Base-by-base conservation (phyloP, 495 filamentous ascomycete genomes). In the Podospora pseudoanserina region DNA sequence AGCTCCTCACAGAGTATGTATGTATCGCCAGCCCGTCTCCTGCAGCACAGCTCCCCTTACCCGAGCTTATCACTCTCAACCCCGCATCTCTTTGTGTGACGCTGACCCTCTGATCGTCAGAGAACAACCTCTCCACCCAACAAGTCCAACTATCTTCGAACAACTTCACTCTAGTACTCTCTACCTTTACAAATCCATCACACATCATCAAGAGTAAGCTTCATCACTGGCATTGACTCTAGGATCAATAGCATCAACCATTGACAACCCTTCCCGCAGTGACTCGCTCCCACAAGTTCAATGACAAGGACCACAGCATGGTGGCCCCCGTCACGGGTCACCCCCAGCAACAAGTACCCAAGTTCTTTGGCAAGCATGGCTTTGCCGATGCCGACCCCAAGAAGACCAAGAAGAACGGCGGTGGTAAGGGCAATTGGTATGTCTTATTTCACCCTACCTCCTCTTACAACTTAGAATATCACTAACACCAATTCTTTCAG, bases 371-470 rank as follows among this genome's bases (percentile, higher is more conserved):
- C 75, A 97, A 97, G 85, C 80, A 86, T 39, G 95, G 94, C 71
- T 91, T 89, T 74, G 82, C 88, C 72, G 94, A 93, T 74, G 80
- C 82, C 71, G 90, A 96, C 74, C 95, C 94, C 55, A 91, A 91
- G 79, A 95, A 95, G 86, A 91, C 90, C 71, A 97, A 97, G 89
- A 98, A 98, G 84, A 91, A 97, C 69, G 94, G 94, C 63, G 91
- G 87, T 63, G 94, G 94, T 56, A 95, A 92, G 78, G 92, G 89
- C 77, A 97, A 97, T 79, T 98, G 94, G 94, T 97, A 86, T 79
- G 88, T 76, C 59, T 7, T 20, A 28, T 61, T 26, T 63, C 62
- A 61, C 60, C 56, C 71, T 61, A 16, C 63, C 64, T 59, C 53
- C 6, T 16, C 28, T 59, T 6, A 20, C 44, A 4, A 0, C 58